Percentiles rank a stretch among this genome's conserved stretches.
Evolutionary conservation across 164 flowering plant species (phyloP).

Genomic region (Magnolia changhungtana): DNA sequence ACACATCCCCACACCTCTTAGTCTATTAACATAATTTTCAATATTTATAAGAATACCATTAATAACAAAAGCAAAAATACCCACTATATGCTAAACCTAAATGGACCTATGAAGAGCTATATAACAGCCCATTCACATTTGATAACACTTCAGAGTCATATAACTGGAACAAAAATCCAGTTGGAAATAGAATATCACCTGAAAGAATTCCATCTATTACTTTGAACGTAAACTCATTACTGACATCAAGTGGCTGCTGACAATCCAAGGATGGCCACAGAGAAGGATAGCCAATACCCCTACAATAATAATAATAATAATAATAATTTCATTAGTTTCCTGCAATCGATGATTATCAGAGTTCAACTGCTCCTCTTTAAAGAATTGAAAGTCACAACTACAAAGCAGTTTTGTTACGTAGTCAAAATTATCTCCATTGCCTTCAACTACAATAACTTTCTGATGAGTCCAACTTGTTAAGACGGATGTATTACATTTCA

Average conservation of each 20-base stretch:
- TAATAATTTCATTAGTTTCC: not conserved
- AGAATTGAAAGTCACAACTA: not conserved
- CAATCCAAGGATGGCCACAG: constrained; percentile 79
- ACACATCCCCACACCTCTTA: too few relatives aligned
- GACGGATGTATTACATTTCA: too few relatives aligned
- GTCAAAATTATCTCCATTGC: not conserved
- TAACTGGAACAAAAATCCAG: constrained; percentile 2
- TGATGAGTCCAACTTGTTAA: not conserved
- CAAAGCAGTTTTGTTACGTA: not conserved
- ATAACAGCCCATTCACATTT: too few relatives aligned
- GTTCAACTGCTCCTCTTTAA: not conserved
- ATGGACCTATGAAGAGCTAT: too few relatives aligned
- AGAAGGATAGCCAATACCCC: constrained; percentile 88
- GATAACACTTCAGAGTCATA: not conserved
- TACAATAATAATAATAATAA: constrained; percentile 14
- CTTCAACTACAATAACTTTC: not conserved
- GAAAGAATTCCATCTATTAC: constrained; percentile 86
- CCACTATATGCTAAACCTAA: too few relatives aligned
- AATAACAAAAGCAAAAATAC: too few relatives aligned
- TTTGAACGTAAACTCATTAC: constrained; percentile 82
- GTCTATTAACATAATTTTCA: too few relatives aligned
- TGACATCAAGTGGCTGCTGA: constrained; percentile 89
- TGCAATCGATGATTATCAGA: not conserved
- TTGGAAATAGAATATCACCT: constrained; percentile 34
- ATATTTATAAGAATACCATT: too few relatives aligned